Base-by-base conservation (phyloP, 306 rosid species). In the Glycine latifolia region DNA sequence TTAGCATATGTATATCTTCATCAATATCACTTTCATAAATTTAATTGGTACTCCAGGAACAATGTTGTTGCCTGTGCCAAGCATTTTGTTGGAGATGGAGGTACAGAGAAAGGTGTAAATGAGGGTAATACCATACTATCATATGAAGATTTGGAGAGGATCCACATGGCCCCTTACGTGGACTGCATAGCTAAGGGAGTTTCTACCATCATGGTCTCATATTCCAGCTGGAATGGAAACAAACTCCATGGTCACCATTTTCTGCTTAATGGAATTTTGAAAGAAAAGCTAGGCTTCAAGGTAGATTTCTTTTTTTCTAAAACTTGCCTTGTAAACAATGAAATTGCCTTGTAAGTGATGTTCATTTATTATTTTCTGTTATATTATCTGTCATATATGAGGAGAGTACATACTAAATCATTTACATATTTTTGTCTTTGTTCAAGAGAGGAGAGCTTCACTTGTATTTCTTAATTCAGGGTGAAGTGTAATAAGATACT, bases 61-160 rank as follows among this genome's bases (percentile, higher is more conserved):
- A 91, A 88, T 14, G 88, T 86, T 65, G 79, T 89, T 56, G 94
- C 94, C 7, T 94, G 94, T 87, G 94, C 97, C 69, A 92, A 94
- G 82, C 97, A 94, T 89, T 94, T 92, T 90, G 94, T 91, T 15
- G 96, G 98, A 62, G 98, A 94, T 80, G 97, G 94, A 60, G 97
- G 92, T 53, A 92, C 98, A 1, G 88, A 88, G 33, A 87, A 89
- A 77, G 94, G 98, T 74, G 10, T 80, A 59, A 88, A 91, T 80
- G 96, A 94, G 78, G 97, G 95, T 48, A 87, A 92, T 82, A 88
- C 94, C 16, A n/a, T 88, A 71, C 55, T 79, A 75, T 87, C 97
- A 48, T 94, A 86, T 66, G 85, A 90, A 68, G 97, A 92, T 39
- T 79, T 94, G 54, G 98, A 92, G 84, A 89, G 80, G 77, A 80